phyloP scores from a whole-genome alignment of 495 filamentous ascomycete genomes.

The Stereocaulon alpinum region DNA sequence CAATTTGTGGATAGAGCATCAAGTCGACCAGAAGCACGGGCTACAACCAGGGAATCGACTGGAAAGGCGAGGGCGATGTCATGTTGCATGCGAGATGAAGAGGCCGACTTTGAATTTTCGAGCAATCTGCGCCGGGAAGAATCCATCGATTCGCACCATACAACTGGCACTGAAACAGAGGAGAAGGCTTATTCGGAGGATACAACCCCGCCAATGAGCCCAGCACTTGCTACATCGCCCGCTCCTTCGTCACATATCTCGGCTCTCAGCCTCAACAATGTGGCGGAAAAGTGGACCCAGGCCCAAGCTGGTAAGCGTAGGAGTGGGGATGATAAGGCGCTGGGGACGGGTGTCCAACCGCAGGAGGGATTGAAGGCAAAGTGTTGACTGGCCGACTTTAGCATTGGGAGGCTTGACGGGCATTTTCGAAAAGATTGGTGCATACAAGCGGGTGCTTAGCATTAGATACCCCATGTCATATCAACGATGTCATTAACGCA shows the following conservation, averaged over 20 bases:
- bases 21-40: not conserved
- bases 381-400: conserved; percentile 9
- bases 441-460: not conserved
- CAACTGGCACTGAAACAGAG: not conserved
- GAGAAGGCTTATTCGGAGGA: not conserved
- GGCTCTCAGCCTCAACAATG: conserved; percentile 8
- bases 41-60: not conserved
- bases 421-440: not conserved
- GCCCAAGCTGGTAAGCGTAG: conserved; percentile 6
- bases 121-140: not conserved
- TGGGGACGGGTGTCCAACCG: not conserved
- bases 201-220: not conserved
- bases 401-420: not conserved
- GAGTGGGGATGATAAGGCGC: not conserved
- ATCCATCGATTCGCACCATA: conserved; percentile 3
- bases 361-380: conserved; percentile 9
- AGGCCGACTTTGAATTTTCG: not conserved
- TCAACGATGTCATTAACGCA: not conserved
- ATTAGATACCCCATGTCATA: not conserved
- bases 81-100: not conserved
- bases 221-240: conserved; percentile 11
- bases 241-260: not conserved
- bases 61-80: not conserved
- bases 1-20: not conserved
- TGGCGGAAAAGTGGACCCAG: conserved; percentile 13